These are phyloP conservation scores for Pleurotus citrinopileatus DNA, from an alignment of 768 basidiomycete species.

Conservation along the genomic window DNA sequence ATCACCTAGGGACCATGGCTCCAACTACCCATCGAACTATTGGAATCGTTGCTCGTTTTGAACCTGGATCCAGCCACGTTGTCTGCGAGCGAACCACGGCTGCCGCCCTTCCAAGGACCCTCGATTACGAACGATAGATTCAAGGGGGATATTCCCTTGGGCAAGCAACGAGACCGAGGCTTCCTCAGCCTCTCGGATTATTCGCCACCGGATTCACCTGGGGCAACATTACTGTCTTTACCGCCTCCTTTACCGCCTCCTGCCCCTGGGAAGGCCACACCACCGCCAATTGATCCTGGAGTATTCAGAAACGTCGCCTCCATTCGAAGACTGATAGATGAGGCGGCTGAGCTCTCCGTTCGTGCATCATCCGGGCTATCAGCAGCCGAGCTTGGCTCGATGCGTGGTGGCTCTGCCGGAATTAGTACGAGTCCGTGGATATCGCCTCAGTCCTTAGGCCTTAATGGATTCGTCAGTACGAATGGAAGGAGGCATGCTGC, in stretches of 20 bases:
- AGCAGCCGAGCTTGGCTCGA: slow-evolving; percentile 66
- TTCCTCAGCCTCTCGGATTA: slow-evolving; percentile 39
- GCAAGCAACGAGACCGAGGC: slow-evolving; percentile 44
- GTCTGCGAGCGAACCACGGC: slow-evolving; percentile 41
- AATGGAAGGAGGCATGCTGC: slow-evolving; percentile 68
- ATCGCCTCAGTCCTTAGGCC: slow-evolving; percentile 58
- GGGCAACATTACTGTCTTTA: slow-evolving; percentile 30
- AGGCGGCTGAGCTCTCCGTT: slow-evolving; percentile 85
- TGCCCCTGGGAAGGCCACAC: slow-evolving; percentile 64
- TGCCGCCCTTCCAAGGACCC: slow-evolving; percentile 19
- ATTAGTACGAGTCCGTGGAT: slow-evolving; percentile 55
- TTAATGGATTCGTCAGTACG: slow-evolving; percentile 50
- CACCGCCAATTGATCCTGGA: slow-evolving; percentile 87
- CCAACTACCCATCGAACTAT: slow-evolving; percentile 80
- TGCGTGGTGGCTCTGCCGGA: slow-evolving; percentile 41
- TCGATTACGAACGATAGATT: background rate
- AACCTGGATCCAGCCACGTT: slow-evolving; percentile 75
- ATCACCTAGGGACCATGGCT: slow-evolving; percentile 81
- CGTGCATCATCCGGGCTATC: slow-evolving; percentile 85
- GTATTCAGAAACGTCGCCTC: slow-evolving; percentile 74
- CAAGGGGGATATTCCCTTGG: slow-evolving; percentile 13
- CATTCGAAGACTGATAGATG: slow-evolving; percentile 83
- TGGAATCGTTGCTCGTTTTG: slow-evolving; percentile 76
- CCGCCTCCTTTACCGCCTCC: slow-evolving; percentile 51
- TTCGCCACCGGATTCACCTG: slow-evolving; percentile 46